These are phyloP conservation scores for Xylaria telfairii DNA, from an alignment of 495 filamentous ascomycete genomes.

Conservation along the genomic window DNA sequence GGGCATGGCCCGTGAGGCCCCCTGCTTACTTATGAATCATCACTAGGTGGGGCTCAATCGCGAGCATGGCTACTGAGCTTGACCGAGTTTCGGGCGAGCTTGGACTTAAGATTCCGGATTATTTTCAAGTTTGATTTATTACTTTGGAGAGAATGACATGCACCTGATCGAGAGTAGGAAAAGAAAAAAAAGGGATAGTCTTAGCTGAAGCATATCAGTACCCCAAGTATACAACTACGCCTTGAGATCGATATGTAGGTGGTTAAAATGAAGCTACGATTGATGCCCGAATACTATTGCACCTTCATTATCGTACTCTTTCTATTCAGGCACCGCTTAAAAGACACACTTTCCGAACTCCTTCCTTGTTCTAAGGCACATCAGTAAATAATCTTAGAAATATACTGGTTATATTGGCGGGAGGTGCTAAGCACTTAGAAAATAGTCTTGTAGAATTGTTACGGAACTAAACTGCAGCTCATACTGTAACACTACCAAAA, in stretches of 20 bases:
- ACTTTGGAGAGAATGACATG: neutral
- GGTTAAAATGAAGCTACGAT: neutral
- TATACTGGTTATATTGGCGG: neutral
- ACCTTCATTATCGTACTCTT: constrained; percentile 1
- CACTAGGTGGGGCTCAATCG: too few relatives aligned
- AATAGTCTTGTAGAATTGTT: constrained; percentile 1
- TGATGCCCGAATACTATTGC: neutral
- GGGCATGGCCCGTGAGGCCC: too few relatives aligned
- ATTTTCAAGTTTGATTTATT: too few relatives aligned
- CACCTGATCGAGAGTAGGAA: neutral
- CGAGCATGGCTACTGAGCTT: too few relatives aligned
- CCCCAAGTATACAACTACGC: neutral
- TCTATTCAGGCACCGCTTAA: constrained; percentile 1
- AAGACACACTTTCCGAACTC: constrained; percentile 1
- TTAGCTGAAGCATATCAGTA: neutral
- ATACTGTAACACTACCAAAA: too few relatives aligned
- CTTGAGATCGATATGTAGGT: neutral
- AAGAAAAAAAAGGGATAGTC: neutral
- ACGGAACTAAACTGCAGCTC: too few relatives aligned
- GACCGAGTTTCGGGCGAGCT: too few relatives aligned
- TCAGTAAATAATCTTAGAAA: constrained; percentile 2
- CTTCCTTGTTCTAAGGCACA: neutral
- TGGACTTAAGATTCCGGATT: too few relatives aligned
- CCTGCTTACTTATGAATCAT: too few relatives aligned
- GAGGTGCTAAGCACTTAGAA: constrained; percentile 7